Base-by-base conservation (phyloP, 148 eudicot genomes). In the Rhododendron kiyosumense region DNA sequence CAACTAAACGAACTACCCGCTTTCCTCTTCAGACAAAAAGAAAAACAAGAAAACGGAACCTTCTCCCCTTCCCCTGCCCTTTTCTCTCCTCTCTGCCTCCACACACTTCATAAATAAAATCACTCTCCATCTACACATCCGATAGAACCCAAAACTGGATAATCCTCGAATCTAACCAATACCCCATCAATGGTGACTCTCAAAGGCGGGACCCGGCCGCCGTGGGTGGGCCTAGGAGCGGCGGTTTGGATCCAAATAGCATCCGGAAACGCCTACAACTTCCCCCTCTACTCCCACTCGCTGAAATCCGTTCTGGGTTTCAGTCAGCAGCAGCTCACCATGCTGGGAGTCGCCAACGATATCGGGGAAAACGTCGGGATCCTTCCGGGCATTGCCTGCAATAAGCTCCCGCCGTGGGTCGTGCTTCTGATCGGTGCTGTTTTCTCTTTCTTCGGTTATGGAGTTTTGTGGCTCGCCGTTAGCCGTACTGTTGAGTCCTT, bases 271-370 rank as follows among this genome's bases (percentile, higher is more conserved):
- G 92, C 92, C 0, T 92, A 88, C 86, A 94, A 84, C 36, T 95
- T 94, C 86, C 94, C 98, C 0, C 94, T 95, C 24, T 95, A 93
- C 81, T 95, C 96, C 14, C 95, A 91, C 71, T 86, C 98, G 0
- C 74, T 94, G 0, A 95, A 94, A 91, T 92, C 95, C 0, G 94
- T 95, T 17, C 65, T 95, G 87, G 95, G 94, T 75, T 92, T 93
- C 49, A 90, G 88, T 80, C 98, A 95, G 71, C 86, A 85, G 12
- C 96, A 95, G 84, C 59, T 95, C 65, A 92, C 98, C 1, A 89
- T 95, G 86, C 95, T 95, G 45, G 98, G 96, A 1, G 98, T 95
- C 81, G 98, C 98, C 2, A 91, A 91, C 83, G 98, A 95, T 30
- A 88, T 94, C 61, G 98, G 98, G 0, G 98, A 95, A 57, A 94